A percentile compares a stretch with the other conserved stretches of the same genome.
Conservation (phyloP, 2,329 filamentous ascomycete species). For the Beauveria pseudobassiana region DNA sequence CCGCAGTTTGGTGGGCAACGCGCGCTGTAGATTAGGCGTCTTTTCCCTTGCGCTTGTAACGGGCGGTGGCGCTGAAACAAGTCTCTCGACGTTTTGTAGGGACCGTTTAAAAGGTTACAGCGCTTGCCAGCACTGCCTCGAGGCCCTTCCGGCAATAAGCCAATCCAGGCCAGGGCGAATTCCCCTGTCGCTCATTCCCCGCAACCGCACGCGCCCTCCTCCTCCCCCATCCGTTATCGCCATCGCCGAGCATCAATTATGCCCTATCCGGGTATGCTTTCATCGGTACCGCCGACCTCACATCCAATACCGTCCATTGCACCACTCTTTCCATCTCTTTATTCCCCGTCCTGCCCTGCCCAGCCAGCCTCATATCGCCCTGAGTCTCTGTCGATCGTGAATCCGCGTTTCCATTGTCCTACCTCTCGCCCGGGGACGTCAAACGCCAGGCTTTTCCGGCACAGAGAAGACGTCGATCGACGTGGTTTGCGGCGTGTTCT, state of each 20-base stretch:
- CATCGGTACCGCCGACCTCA: neutral
- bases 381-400: neutral
- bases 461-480: neutral
- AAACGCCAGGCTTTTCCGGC: too few species aligned
- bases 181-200: neutral
- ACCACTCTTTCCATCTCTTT: neutral
- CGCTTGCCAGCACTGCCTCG: neutral
- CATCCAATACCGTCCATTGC: neutral
- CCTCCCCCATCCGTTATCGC: neutral
- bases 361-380: neutral
- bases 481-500: neutral
- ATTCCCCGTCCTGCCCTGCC: neutral
- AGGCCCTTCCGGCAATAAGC: neutral
- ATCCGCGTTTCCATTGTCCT: neutral
- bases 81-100: neutral
- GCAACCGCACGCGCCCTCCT: neutral
- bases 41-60: too few species aligned
- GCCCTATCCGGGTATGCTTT: neutral
- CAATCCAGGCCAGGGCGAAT: neutral
- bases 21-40: too few species aligned
- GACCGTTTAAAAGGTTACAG: neutral
- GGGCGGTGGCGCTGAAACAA: neutral
- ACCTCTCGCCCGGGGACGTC: too few species aligned
- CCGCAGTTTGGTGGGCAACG: too few species aligned
- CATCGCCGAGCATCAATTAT: neutral